Evolutionary conservation across 1,139 yeast genomes (phyloP).

Genomic region (Saccharomycopsis phalli): DNA sequence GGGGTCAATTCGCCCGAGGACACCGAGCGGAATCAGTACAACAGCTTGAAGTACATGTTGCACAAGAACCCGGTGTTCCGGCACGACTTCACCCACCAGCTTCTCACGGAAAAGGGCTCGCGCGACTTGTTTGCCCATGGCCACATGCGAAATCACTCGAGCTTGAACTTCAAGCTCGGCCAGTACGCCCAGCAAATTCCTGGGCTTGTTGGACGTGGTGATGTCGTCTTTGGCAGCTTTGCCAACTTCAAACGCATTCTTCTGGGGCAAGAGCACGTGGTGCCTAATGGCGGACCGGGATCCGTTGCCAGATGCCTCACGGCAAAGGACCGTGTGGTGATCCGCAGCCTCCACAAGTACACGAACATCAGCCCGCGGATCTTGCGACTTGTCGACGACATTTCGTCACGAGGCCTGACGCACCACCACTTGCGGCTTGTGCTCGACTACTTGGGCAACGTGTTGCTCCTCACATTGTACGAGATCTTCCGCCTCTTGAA

Average conservation of each 20-base stretch:
- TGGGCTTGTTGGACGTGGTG: slow-evolving; percentile 7
- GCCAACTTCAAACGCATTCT: slow-evolving; percentile 13
- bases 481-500: slow-evolving; percentile 16
- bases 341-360: slow-evolving; percentile 5
- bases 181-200: too few relatives aligned
- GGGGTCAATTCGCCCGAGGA: slow-evolving; percentile 1
- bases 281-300: not conserved
- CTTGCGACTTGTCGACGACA: slow-evolving; percentile 4
- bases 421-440: slow-evolving; percentile 3
- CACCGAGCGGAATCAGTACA: slow-evolving; percentile 16
- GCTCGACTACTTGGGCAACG: slow-evolving; percentile 10
- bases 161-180: slow-evolving; percentile 13
- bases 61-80: slow-evolving; percentile 12
- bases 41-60: slow-evolving; percentile 13
- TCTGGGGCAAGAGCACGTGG: not conserved
- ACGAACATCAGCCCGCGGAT: slow-evolving; percentile 15
- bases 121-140: slow-evolving; percentile 15
- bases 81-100: slow-evolving; percentile 11
- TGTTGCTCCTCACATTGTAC: slow-evolving; percentile 13
- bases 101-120: slow-evolving; percentile 18
- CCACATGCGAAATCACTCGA: slow-evolving; percentile 15
- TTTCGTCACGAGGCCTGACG: slow-evolving; percentile 1
- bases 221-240: slow-evolving; percentile 9
- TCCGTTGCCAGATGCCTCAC: slow-evolving; percentile 5
- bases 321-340: slow-evolving; percentile 7